These are phyloP conservation scores for Lonicera japonica DNA, from an alignment of 129 eudicot species.

Conservation along the genomic window DNA sequence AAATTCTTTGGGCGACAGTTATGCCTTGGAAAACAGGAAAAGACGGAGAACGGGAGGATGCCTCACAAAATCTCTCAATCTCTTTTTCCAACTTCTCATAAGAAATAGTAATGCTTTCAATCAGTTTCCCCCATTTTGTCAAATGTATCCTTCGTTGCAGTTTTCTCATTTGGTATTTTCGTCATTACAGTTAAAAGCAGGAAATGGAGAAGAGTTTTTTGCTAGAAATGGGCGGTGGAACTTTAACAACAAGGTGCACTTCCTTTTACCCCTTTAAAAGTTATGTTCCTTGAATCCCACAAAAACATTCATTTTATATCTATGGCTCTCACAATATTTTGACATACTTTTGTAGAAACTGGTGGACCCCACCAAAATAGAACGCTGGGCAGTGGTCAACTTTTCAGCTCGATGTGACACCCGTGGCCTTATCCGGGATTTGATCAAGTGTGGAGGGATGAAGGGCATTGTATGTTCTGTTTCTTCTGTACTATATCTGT, in stretches of 20 bases:
- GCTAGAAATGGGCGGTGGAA: constrained; percentile 82
- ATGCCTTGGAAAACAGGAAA: too few relatives aligned
- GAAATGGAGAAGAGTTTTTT: constrained; percentile 65
- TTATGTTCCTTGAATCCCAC: background rate
- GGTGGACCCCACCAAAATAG: constrained; percentile 57
- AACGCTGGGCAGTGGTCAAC: constrained; percentile 72
- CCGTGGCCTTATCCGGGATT: constrained; percentile 33
- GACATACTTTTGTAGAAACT: constrained; percentile 36
- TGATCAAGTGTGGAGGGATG: constrained; percentile 46
- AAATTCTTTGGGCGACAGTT: too few relatives aligned
- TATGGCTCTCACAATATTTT: background rate
- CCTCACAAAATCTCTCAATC: too few relatives aligned
- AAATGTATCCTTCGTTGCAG: too few relatives aligned
- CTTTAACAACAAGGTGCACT: constrained; percentile 57
- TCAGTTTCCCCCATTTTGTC: too few relatives aligned
- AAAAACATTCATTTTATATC: background rate
- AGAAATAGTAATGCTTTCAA: too few relatives aligned
- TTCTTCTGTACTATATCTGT: background rate
- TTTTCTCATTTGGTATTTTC: too few relatives aligned
- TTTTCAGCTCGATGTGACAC: constrained; percentile 76
- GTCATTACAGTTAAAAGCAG: too few relatives aligned
- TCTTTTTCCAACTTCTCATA: too few relatives aligned
- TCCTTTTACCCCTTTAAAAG: background rate
- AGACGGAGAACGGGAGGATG: too few relatives aligned
- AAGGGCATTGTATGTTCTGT: constrained; percentile 66